Base-by-base conservation (phyloP, 23 red algal species). In the Pyropia haitanensis region DNA sequence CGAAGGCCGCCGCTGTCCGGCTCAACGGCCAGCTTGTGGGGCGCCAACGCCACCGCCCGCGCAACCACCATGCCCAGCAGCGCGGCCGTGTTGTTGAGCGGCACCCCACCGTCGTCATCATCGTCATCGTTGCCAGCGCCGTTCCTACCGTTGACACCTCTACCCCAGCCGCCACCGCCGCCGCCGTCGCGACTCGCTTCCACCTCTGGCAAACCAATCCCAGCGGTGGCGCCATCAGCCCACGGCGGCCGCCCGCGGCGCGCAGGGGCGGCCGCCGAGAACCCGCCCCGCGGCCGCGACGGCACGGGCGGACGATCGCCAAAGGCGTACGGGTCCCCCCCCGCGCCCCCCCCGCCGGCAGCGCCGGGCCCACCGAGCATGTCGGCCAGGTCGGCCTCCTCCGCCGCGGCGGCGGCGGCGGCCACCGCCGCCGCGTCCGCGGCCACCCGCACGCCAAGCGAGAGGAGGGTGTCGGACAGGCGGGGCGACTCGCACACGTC, bases 401-500 rank as follows among this genome's bases (percentile, higher is more conserved):
- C 55, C 55, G 21, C 19, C 15, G 55, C 25, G 55, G 55, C 39
- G 13, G 39, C 39, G 39, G 55, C 55, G 25, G 55, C 55, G 4
- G 55, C 19, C 55, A 27, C 55, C 6, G 55, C 19, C 25, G 55
- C 55, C 21, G 55, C 55, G 25, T 58, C 25, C 0, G 19, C 25
- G 7, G 25, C 19, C 19, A 23, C 55, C 7, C 21, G 5, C 55
- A 58, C 61, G 15, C 64, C 60, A 18, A 76, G 79, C 23, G 74
- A 66, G 48, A 81, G 52, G 15, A 77, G 33, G 26, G 86, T 58
- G 23, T 54, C 39, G 0, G 66, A 70, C 0, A 90, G 54, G 52
- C 75, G 68, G 34, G 63, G 53, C 2, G 86, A 70, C 60, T 90
- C 86, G 18, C 70, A 65, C 15, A 90, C 65, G 24, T 90, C 86